Conservation (phyloP, 2,329 filamentous ascomycete species). For the Lachnellula arida region DNA sequence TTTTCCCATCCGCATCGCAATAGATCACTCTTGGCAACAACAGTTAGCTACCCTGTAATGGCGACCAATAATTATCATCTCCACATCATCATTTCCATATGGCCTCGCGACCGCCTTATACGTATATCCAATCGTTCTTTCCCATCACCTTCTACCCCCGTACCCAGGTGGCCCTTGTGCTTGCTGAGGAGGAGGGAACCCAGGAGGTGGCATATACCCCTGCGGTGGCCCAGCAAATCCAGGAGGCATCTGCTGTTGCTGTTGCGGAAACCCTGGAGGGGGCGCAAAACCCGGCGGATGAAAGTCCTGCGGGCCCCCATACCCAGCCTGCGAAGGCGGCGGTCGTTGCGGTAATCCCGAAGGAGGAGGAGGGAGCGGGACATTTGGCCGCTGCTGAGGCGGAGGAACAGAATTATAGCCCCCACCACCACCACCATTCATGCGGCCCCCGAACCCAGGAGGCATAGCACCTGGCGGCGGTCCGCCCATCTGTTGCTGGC, state of each 20-base stretch:
- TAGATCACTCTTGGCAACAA: neutral
- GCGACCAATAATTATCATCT: neutral
- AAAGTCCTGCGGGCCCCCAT: conserved; percentile 58
- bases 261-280: conserved; percentile 42
- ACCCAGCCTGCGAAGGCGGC: conserved; percentile 63
- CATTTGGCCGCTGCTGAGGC: conserved; percentile 34
- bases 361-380: conserved; percentile 54
- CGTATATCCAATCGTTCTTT: neutral
- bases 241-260: conserved; percentile 25
- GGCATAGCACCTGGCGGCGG: conserved; percentile 24
- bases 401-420: conserved; percentile 30
- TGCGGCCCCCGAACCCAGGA: conserved; percentile 26
- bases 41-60: neutral
- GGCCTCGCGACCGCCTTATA: neutral
- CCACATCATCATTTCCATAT: neutral
- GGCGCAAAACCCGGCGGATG: conserved; percentile 40
- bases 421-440: conserved; percentile 8
- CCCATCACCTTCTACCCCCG: conserved; percentile 21
- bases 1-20: too few relatives aligned
- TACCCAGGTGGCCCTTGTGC: conserved; percentile 30
- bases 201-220: conserved; percentile 25
- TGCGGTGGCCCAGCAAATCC: conserved; percentile 28
- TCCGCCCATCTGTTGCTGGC: conserved; percentile 14
- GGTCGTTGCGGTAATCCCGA: conserved; percentile 58
- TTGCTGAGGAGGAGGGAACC: conserved; percentile 22